Base-by-base conservation (phyloP, 1,284 basidiomycete genomes). In the Austropuccinia psidii region DNA sequence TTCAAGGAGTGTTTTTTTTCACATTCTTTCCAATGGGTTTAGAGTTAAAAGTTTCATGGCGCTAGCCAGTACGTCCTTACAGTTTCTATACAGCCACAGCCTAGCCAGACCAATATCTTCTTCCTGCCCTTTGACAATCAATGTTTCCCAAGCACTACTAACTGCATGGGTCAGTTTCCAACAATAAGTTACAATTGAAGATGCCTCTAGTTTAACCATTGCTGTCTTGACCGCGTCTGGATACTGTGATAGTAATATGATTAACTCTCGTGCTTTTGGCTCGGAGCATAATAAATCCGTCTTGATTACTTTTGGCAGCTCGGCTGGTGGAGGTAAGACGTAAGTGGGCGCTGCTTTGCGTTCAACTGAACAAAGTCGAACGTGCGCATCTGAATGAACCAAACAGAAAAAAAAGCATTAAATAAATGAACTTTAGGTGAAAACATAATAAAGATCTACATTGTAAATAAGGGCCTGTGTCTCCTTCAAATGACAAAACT, bases 401-500 rank as follows among this genome's bases (percentile, higher is more conserved):
- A 35, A 57, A 55, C 19, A 2, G 95, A 93, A 50, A 96, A 86
- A 82, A 94, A 95, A 0, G 91, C 90, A 31, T 66, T 75, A 73
- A 67, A 24, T 47, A 43, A 35, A 69, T 4, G n/a, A 41, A 27
- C 9, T 24, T 54, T 50, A 0, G 17, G 39, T 17, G 1, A 15
- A 43, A 19, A 19, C 27, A 11, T 45, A 41, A 24, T 57, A 21
- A 31, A 19, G 8, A 39, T 55, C 29, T 31, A 61, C 52, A 39
- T 75, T 78, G 78, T 43, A 81, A 75, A 75, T 80, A 80, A 50
- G 79, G 78, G 67, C 93, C 95, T 1, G 95, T 98, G 82, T 98
- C 95, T 60, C 95, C 95, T 81, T 97, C 93, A 80, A 97, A 98
- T 39, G 90, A 92, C 68, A 91, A 87, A 90, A 97, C 96, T 65